Percentiles rank a stretch among this genome's conserved stretches.
Evolutionary conservation across 2,329 filamentous ascomycete genomes (phyloP).

Genomic region (Colletotrichum abscissum): DNA sequence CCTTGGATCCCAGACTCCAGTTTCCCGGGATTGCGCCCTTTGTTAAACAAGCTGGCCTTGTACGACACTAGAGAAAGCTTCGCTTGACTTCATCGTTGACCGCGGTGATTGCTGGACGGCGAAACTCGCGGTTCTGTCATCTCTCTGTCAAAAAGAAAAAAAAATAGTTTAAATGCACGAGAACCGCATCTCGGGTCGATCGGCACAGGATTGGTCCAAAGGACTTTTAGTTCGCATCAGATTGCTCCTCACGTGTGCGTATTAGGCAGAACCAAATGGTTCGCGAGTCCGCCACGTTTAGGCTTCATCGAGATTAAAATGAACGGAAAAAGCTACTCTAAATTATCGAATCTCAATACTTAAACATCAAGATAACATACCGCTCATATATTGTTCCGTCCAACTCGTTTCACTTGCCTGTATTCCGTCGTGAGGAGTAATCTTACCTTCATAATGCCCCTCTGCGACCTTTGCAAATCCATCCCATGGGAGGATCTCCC

Average conservation of each 20-base stretch:
- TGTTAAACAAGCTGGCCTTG: neutral
- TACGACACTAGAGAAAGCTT: neutral
- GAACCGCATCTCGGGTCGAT: neutral
- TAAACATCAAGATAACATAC: too few species aligned
- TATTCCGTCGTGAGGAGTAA: neutral
- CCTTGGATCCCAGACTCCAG: neutral
- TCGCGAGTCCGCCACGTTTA: neutral
- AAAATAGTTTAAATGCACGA: neutral
- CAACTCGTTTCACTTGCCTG: neutral
- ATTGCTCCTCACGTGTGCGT: neutral
- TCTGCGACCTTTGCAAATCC: conserved; percentile 5
- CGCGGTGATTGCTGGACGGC: neutral
- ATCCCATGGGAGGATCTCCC: conserved; percentile 15
- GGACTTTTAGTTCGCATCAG: neutral
- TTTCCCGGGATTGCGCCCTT: neutral
- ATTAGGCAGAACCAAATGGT: neutral
- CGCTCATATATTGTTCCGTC: neutral
- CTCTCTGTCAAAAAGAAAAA: neutral
- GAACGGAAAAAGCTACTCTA: neutral
- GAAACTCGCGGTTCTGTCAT: neutral
- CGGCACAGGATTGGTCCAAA: neutral
- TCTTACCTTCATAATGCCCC: neutral
- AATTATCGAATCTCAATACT: neutral
- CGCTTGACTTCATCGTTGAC: neutral
- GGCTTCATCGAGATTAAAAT: neutral